A percentile compares a stretch with the other conserved stretches of the same genome.
Conservation (phyloP, 2,329 filamentous ascomycete genomes). For the Phialemonium atrogriseum region DNA sequence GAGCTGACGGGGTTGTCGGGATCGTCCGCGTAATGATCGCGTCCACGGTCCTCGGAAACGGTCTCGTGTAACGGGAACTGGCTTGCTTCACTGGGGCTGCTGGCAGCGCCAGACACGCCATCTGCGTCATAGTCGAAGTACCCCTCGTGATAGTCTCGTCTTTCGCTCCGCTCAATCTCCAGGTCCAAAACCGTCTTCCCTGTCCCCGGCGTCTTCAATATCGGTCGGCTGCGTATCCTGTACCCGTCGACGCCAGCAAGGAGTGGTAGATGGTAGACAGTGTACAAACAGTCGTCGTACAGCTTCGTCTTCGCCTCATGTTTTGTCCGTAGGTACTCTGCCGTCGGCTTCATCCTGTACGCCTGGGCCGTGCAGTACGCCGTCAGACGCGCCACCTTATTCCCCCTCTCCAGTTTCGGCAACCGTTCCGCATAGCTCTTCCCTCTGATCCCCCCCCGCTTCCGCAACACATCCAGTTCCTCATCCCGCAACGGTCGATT, state of each 20-base stretch:
- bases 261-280: constrained; percentile 86
- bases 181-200: constrained; percentile 89
- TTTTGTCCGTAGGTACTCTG: constrained; percentile 76
- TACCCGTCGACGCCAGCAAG: constrained; percentile 82
- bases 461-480: constrained; percentile 55
- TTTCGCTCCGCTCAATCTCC: constrained; percentile 91
- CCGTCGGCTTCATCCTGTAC: constrained; percentile 83
- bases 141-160: constrained; percentile 80
- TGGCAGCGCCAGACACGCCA: constrained; percentile 26
- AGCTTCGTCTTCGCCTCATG: constrained; percentile 91
- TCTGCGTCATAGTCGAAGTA: constrained; percentile 73
- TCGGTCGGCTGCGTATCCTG: constrained; percentile 79
- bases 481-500: constrained; percentile 60
- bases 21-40: constrained; percentile 15
- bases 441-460: constrained; percentile 53
- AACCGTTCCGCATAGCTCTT: constrained; percentile 94
- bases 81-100: constrained; percentile 10
- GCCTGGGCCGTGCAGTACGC: constrained; percentile 95
- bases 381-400: constrained; percentile 83
- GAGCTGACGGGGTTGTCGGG: constrained; percentile 39
- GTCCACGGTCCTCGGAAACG: not conserved
- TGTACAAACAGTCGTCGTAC: constrained; percentile 96
- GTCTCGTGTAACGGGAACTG: not conserved
- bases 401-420: constrained; percentile 77
- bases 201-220: constrained; percentile 79